A percentile compares a stretch with the other conserved stretches of the same genome.
phyloP scores from a whole-genome alignment of 164 flowering plant species.

The Vitis labrusca region DNA sequence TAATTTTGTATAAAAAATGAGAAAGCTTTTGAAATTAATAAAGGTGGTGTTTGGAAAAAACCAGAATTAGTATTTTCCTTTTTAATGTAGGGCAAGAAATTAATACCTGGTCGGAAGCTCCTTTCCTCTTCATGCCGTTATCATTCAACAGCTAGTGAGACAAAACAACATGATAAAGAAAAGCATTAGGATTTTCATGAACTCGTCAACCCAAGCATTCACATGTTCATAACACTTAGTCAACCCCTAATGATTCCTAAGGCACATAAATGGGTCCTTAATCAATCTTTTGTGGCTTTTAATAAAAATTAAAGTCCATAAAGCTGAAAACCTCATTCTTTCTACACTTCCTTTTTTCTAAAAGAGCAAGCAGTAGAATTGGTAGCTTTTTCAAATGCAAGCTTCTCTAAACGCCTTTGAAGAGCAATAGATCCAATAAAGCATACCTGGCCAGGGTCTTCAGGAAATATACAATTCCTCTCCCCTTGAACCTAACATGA shows the following conservation, averaged over 20 bases:
- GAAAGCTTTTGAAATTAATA: too few relatives aligned
- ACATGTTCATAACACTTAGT: neutral
- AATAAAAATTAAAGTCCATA: slow-evolving; percentile 15
- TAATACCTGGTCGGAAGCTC: slow-evolving; percentile 43
- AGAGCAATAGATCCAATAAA: slow-evolving; percentile 61
- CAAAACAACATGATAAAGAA: neutral
- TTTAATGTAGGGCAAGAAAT: too few relatives aligned
- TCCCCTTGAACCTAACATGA: slow-evolving; percentile 63
- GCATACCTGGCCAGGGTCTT: slow-evolving; percentile 92
- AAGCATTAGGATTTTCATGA: slow-evolving; percentile 8
- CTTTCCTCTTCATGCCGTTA: slow-evolving; percentile 61
- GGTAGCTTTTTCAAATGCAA: slow-evolving; percentile 20
- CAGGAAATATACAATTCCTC: slow-evolving; percentile 72
- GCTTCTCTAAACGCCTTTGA: slow-evolving; percentile 8
- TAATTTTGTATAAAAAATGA: neutral
- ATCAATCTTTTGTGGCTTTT: slow-evolving; percentile 10
- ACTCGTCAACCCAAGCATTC: too few relatives aligned
- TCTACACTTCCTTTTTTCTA: slow-evolving; percentile 7
- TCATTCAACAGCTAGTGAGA: slow-evolving; percentile 61
- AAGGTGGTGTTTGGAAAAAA: too few relatives aligned
- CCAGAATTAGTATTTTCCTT: too few relatives aligned
- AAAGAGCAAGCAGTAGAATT: slow-evolving; percentile 1
- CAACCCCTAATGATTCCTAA: slow-evolving; percentile 9
- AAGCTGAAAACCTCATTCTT: slow-evolving; percentile 27
- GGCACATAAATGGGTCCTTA: neutral